Evolutionary conservation across 768 basidiomycete genomes (phyloP), one percentile per base, ranked within the genome.

Genomic region (Mycena chlorophos): DNA sequence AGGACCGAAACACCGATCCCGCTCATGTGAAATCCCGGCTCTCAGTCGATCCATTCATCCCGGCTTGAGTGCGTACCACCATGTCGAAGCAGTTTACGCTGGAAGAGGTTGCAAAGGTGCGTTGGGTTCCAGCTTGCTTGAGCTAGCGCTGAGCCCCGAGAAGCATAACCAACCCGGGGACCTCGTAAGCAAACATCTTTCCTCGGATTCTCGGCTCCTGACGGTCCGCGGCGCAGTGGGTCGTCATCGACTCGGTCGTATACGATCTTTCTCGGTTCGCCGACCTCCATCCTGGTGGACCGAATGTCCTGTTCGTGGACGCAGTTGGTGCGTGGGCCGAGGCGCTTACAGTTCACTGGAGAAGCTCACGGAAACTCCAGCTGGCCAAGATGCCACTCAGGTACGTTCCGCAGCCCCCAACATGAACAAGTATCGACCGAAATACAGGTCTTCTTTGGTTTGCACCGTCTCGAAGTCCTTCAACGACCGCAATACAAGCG

Each of bases 121-220:
- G 26, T 49, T 2, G 16, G 12, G 6, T 2, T 38, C 4, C 20
- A 37, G 23, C 17, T 17, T 13, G 4, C n/a, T 5, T 3, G 8
- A 6, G 14, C 37, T 4, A 16, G 17, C 26, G 25, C 39, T 55
- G 22, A 60, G 27, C 27, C 26, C 25, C 2, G 25, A 19, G 12
- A 59, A 97, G 94, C 94, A 97, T 72, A 91, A 94, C 77, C 87
- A 82, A 65, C 83, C 86, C 63, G 91, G 88, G 46, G 87, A 95
- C 69, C 70, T 97, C 61, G 90, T 88, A 58, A 66, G 82, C 73
- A 25, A 30, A 16, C 16, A 20, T n/a, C 45, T 39, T 23, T 28
- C 25, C n/a, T 40, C 30, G 23, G 20, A 37, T 49, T 30, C 23
- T 26, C 45, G 13, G 2, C 17, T 29, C 20, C 14, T 20, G 47